phyloP scores from a whole-genome alignment of 352 stramenopile genomes.

The Aphanomyces stellatus region DNA sequence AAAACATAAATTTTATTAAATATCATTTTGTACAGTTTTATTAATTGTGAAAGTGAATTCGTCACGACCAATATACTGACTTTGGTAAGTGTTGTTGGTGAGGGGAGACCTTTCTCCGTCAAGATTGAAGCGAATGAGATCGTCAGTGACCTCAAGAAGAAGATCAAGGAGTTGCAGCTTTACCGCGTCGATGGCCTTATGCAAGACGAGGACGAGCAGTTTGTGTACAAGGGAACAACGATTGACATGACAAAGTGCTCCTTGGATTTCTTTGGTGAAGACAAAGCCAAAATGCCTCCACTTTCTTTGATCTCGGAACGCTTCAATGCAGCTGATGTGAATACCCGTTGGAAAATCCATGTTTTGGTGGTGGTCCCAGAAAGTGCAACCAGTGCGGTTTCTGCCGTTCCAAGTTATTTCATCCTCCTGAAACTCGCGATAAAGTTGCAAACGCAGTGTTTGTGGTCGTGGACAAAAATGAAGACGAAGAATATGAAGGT shows the following conservation, averaged over 20 bases:
- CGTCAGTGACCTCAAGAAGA: background rate
- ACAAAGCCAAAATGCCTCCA: background rate
- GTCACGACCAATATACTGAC: background rate
- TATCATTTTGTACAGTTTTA: too few relatives aligned
- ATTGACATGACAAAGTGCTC: background rate
- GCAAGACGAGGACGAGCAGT: background rate
- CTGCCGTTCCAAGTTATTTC: background rate
- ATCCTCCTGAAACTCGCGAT: conserved; percentile 7
- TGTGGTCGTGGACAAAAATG: background rate
- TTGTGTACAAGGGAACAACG: background rate
- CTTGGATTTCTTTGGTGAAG: background rate
- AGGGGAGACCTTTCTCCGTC: background rate
- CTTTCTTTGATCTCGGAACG: background rate
- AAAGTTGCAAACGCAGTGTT: conserved; percentile 18
- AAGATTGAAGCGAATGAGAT: background rate
- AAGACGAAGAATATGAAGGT: conserved; percentile 11
- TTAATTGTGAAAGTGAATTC: too few relatives aligned
- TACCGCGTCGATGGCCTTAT: background rate
- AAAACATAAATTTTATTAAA: too few relatives aligned
- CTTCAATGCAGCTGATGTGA: background rate
- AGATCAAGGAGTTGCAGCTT: background rate
- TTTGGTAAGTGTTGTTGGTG: background rate
- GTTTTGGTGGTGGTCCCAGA: background rate
- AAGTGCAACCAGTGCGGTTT: background rate
- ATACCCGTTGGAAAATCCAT: background rate